Evolutionary conservation across 164 flowering plant genomes (phyloP).

Genomic region (Annona cherimola): DNA sequence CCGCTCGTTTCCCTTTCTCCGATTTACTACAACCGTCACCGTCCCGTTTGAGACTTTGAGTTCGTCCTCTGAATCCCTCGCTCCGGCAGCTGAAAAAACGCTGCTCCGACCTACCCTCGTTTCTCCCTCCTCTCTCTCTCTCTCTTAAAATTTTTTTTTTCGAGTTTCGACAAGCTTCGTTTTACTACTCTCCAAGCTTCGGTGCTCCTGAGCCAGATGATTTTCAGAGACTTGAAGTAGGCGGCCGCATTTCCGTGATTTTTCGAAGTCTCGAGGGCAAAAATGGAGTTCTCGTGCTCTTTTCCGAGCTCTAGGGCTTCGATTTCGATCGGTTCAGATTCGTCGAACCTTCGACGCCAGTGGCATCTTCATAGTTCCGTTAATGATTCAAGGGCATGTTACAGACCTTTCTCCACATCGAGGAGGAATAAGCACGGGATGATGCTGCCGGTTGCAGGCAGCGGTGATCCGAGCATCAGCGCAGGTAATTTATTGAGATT

Average conservation of each 20-base stretch:
- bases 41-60: not conserved
- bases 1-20: not conserved
- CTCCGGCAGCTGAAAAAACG: not conserved
- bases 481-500: slow-evolving; percentile 15
- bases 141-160: not conserved
- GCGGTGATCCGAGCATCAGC: slow-evolving; percentile 10
- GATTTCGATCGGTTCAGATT: slow-evolving; percentile 17
- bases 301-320: slow-evolving; percentile 23
- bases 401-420: not conserved
- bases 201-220: too few relatives aligned
- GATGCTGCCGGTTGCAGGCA: slow-evolving; percentile 7
- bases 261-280: slow-evolving; percentile 3
- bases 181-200: not conserved
- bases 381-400: slow-evolving; percentile 16
- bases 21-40: not conserved
- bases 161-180: not conserved
- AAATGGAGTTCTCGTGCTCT: slow-evolving; percentile 55
- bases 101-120: not conserved
- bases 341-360: slow-evolving; percentile 14
- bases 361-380: slow-evolving; percentile 17
- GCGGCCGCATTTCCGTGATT: slow-evolving; percentile 1
- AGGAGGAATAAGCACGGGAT: slow-evolving; percentile 21
- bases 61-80: not conserved
- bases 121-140: too few relatives aligned
- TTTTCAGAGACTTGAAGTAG: not conserved